phyloP scores from a whole-genome alignment of 805 yeast genomes.

The Saccharomycopsis fibuligera region DNA sequence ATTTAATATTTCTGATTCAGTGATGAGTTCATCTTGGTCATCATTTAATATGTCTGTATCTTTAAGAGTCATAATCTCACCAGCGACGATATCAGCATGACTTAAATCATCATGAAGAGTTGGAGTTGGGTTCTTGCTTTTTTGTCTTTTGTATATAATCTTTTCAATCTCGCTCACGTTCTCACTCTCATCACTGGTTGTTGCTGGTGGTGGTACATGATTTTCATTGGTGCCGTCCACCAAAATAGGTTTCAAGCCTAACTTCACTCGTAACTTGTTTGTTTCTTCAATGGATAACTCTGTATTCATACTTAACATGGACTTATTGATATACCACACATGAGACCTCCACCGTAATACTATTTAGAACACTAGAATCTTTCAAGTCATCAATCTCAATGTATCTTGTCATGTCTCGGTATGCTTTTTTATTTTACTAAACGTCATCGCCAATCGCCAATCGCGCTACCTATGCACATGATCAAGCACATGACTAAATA shows the following conservation, averaged over 20 bases:
- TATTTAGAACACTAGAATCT: too few relatives aligned
- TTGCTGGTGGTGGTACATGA: background rate
- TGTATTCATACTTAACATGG: slow-evolving; percentile 7
- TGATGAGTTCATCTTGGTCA: slow-evolving; percentile 29
- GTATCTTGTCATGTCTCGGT: too few relatives aligned
- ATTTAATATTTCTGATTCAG: slow-evolving; percentile 27
- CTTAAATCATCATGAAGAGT: slow-evolving; percentile 6
- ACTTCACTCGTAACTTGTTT: slow-evolving; percentile 36
- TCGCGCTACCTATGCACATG: too few relatives aligned
- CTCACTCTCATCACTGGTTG: background rate
- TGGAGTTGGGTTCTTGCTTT: background rate
- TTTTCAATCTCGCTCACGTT: too few relatives aligned
- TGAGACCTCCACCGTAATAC: too few relatives aligned
- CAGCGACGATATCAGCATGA: slow-evolving; percentile 22
- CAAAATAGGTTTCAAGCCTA: slow-evolving; percentile 40
- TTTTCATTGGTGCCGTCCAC: background rate
- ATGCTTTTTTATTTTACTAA: too few relatives aligned
- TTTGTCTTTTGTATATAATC: too few relatives aligned
- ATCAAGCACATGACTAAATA: too few relatives aligned
- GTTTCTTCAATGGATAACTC: slow-evolving; percentile 38
- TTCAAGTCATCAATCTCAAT: too few relatives aligned
- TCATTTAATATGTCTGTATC: slow-evolving; percentile 35
- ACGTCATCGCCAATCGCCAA: too few relatives aligned
- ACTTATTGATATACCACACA: too few relatives aligned
- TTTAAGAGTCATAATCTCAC: slow-evolving; percentile 39